Evolutionary conservation across 805 yeast genomes (phyloP), one percentile per base, ranked within the genome.

Genomic region (Zygosaccharomyces bisporus): DNA sequence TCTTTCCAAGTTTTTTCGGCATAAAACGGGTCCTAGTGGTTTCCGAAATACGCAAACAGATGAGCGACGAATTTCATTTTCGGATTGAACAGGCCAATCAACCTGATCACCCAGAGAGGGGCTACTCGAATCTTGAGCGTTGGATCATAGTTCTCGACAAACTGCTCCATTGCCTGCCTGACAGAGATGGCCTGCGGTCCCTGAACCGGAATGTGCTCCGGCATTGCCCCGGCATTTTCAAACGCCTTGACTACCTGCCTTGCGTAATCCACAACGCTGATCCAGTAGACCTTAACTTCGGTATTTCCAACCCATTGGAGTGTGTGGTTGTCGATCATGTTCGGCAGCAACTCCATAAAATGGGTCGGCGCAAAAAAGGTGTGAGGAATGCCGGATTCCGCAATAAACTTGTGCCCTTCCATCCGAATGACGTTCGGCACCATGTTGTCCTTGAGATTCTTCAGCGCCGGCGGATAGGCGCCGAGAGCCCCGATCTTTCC

Each of bases 321-420:
- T 21, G 39, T 7, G 6, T 20, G 14, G 24, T 29, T 29, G 43
- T 39, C 43, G 29, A 39, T 39, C 39, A 29, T 39, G 43, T 29
- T 14, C 18, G 43, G 43, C n/a, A 39, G 43, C 43, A 39, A 21
- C 31, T 39, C 43, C 43, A 39, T 39, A 38, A 39, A 39, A 39
- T 39, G 43, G 24, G 43, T 39, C 9, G 43, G 43, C 19, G 43
- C 43, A 21, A 39, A 39, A 39, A 29, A 39, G 19, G 43, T 39
- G 21, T 39, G 43, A 8, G 19, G 36, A 14, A 39, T 30, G 18
- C 43, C 39, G 8, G 35, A 39, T 27, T 21, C 24, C 8, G 24
- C 24, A 21, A 21, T 8, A 21, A 21, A 6, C 24, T 21, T 21
- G 21, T 36, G 40, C 6, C 40, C 40, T 20, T 36, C 30, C 40